Evolutionary conservation across 345 rosid species (phyloP), one percentile per base, ranked within the genome.

Genomic region (Moricandia moricandioides): DNA sequence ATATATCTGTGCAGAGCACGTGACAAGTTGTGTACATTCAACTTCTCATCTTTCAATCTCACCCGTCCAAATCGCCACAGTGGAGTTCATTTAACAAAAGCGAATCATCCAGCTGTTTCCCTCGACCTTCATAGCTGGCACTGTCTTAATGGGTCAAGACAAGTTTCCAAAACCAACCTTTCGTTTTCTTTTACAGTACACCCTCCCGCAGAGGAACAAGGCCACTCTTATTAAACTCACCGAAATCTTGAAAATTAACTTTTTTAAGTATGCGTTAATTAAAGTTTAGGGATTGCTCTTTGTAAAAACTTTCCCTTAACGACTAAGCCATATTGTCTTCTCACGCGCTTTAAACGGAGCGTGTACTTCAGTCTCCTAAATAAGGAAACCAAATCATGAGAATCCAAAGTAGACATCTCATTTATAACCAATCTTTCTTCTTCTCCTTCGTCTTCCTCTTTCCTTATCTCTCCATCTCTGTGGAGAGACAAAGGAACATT

Each of bases 401-500:
- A 21, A 72, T 72, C 81, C 78, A 72, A 78, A 78, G 73, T 31
- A 9, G 55, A 66, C 64, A 51, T 66, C 80, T 64, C 81, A 60
- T 78, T 78, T 65, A 78, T 34, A 78, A 59, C 81, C 81, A 71
- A 70, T 77, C 80, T 70, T 69, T 70, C 57, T 62, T 60, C 70
- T 16, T 69, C 47, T 5, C 13, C 51, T 47, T 47, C 74, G 17
- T 51, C 80, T 11, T 71, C 73, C 54, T 66, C 73, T 66, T 40
- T 58, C 81, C 65, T 72, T 72, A 66, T 78, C 81, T 78, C 81
- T 72, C 77, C 77, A 59, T 71, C 73, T 72, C 69, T 39, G 60
- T 72, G 77, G 81, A 78, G 78, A 78, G 73, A 78, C 72, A 18
- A 56, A 56, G 14, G 17, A 77, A 71, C 72, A 49, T 65, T 78